Conservation (phyloP, 2,329 filamentous ascomycete species). For the Hypoxylon sp. region DNA sequence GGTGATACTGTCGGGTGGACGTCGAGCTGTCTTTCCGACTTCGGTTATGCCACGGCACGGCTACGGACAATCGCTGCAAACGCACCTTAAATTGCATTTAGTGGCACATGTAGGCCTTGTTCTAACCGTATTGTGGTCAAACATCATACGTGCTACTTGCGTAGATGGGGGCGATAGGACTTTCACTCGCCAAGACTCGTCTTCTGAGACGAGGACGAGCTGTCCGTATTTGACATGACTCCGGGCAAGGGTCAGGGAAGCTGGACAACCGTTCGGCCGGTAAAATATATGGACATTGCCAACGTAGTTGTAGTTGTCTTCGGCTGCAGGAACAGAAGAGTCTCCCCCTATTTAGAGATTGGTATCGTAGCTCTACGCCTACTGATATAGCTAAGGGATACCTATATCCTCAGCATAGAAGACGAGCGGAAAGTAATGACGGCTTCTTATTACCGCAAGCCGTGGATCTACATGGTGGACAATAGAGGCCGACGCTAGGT, state of each 20-base stretch:
- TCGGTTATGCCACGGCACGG: slow-evolving; percentile 27
- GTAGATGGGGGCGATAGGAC: slow-evolving; percentile 8
- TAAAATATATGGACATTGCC: slow-evolving; percentile 4
- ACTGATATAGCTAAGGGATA: not conserved
- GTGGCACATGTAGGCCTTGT: slow-evolving; percentile 33
- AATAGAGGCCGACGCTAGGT: slow-evolving; percentile 8
- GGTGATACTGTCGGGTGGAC: slow-evolving; percentile 18
- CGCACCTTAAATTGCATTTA: slow-evolving; percentile 8
- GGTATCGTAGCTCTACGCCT: slow-evolving; percentile 18
- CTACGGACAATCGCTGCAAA: slow-evolving; percentile 17
- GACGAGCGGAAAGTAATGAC: slow-evolving; percentile 20
- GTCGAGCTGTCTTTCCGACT: slow-evolving; percentile 31
- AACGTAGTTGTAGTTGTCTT: slow-evolving; percentile 15
- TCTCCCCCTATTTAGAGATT: slow-evolving; percentile 15
- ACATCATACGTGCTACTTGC: slow-evolving; percentile 30
- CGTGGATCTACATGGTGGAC: not conserved
- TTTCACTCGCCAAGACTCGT: slow-evolving; percentile 20
- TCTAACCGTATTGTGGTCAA: slow-evolving; percentile 38
- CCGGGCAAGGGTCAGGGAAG: slow-evolving; percentile 14
- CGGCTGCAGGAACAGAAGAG: slow-evolving; percentile 15
- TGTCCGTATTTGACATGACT: slow-evolving; percentile 23
- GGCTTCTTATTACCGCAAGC: slow-evolving; percentile 12
- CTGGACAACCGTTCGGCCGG: slow-evolving; percentile 15
- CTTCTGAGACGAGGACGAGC: slow-evolving; percentile 29
- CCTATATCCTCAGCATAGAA: slow-evolving; percentile 6